Base-by-base conservation (phyloP, 345 rosid genomes). In the Brassica incana region DNA sequence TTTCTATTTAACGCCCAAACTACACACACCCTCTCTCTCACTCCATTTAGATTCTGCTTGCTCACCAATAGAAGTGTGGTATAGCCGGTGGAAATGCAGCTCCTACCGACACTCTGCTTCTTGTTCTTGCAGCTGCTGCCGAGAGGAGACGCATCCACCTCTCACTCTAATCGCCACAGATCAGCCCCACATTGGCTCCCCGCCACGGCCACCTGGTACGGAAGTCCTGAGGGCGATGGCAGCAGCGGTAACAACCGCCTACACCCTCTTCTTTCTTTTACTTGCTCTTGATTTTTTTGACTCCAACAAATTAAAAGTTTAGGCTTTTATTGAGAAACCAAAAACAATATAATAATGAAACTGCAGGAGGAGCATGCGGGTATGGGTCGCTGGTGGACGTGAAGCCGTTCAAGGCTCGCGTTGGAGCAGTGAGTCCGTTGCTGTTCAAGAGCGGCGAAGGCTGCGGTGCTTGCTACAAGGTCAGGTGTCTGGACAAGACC, bases 151-250 rank as follows among this genome's bases (percentile, higher is more conserved):
- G 27, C 66, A 48, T 74, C 40, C 45, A 58, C n/a, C 75, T 33
- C 38, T 30, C 77, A 74, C 74, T 69, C 75, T 23, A 69, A 8
- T 25, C 83, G 68, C 77, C 82, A 6, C 12, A 81, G 76, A 25
- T 9, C 85, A 4, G 83, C 78, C 81, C 64, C 65, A 48, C 92
- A 71, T 61, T 95, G 99, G 99, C 79, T 75, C n/a, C 90, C 90
- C 5, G 99, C 99, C 16, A 91, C 93, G 4, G 97, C 99, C 79
- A 95, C 99, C 73, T 95, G 99, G 99, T 92, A 95, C 84, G 99
- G 99, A 50, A 86, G 87, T 76, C 90, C 99, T 32, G 95, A 92
- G n/a, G 99, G 99, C 5, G 99, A 95, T 76, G 99, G 99, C 54
- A 95, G 97, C 72, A 90, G 85, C 76, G 99, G 99, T 94, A 77